These are phyloP conservation scores for Elymus sibiricus DNA, from an alignment of 176 grass and related monocot species.

Conservation along the genomic window DNA sequence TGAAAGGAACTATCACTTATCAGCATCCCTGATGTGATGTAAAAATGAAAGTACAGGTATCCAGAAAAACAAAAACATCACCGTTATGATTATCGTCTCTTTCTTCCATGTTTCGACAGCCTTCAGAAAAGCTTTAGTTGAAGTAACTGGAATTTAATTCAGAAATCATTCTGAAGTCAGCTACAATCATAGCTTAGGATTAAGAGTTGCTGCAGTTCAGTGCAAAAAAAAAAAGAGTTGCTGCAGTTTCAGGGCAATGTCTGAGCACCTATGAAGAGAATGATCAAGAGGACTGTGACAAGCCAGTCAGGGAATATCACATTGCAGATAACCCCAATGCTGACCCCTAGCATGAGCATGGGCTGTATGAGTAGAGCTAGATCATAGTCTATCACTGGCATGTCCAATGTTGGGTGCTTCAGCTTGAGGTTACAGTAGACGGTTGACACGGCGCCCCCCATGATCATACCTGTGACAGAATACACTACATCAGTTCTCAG, in stretches of 20 bases:
- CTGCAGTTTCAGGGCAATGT: neutral
- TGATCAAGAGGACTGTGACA: conserved; percentile 62
- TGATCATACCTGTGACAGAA: conserved; percentile 68
- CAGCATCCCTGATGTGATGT: too few relatives aligned
- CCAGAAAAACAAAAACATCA: neutral
- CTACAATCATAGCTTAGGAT: neutral
- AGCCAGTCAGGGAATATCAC: conserved; percentile 80
- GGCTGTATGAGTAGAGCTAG: conserved; percentile 76
- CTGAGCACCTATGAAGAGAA: conserved; percentile 61
- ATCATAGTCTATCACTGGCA: conserved; percentile 83
- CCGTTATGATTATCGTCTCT: conserved; percentile 50
- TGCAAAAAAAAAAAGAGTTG: too few relatives aligned
- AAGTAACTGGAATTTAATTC: conserved; percentile 41
- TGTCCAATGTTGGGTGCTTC: conserved; percentile 69
- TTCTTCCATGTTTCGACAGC: conserved; percentile 66
- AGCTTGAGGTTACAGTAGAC: conserved; percentile 83
- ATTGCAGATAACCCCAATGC: conserved; percentile 75
- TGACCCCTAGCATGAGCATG: conserved; percentile 89
- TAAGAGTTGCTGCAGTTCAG: neutral
- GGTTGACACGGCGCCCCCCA: conserved; percentile 59
- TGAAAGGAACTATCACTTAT: neutral
- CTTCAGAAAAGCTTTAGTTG: conserved; percentile 67
- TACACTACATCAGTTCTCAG: neutral
- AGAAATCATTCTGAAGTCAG: neutral
- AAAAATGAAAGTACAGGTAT: neutral